Percentiles rank a stretch among this genome's conserved stretches.
Evolutionary conservation across 495 filamentous ascomycete genomes (phyloP).

Genomic region (Aspergillus sparsus): DNA sequence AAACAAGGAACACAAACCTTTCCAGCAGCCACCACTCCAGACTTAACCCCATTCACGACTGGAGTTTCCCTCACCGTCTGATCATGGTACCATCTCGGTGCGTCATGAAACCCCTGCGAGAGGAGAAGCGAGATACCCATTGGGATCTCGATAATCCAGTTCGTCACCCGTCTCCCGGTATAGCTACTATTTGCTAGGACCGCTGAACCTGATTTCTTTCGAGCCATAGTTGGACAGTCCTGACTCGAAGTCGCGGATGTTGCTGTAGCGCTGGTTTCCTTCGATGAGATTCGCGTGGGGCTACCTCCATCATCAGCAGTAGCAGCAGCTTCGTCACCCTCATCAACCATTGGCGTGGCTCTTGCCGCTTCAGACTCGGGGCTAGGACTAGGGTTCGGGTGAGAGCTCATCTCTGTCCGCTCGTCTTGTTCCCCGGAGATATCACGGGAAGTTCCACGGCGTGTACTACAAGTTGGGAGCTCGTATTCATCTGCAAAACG

Average conservation of each 20-base stretch:
- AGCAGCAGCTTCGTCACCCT: too few species aligned
- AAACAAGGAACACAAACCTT: too few species aligned
- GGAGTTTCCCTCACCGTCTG: slow-evolving; percentile 62
- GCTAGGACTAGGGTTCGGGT: neutral
- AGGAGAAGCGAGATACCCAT: slow-evolving; percentile 71
- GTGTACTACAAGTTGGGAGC: slow-evolving; percentile 10
- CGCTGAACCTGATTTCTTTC: neutral
- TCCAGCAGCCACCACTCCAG: slow-evolving; percentile 59
- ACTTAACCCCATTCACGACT: slow-evolving; percentile 65
- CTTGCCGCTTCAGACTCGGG: neutral
- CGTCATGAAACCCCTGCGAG: slow-evolving; percentile 73
- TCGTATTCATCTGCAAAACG: slow-evolving; percentile 20
- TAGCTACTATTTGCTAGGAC: slow-evolving; percentile 13
- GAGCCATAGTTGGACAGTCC: slow-evolving; percentile 7
- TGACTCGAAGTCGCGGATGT: neutral
- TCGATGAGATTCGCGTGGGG: too few species aligned
- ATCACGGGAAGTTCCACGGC: neutral
- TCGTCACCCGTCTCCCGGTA: slow-evolving; percentile 9
- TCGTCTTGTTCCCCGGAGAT: neutral
- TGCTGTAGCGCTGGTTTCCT: neutral
- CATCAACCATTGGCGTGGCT: too few species aligned
- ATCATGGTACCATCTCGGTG: slow-evolving; percentile 67
- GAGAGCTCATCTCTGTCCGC: neutral
- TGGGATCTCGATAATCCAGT: slow-evolving; percentile 58
- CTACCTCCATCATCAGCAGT: too few species aligned